Base-by-base conservation (phyloP, 176 grass and related monocot species). In the Coix lacrymajobi region DNA sequence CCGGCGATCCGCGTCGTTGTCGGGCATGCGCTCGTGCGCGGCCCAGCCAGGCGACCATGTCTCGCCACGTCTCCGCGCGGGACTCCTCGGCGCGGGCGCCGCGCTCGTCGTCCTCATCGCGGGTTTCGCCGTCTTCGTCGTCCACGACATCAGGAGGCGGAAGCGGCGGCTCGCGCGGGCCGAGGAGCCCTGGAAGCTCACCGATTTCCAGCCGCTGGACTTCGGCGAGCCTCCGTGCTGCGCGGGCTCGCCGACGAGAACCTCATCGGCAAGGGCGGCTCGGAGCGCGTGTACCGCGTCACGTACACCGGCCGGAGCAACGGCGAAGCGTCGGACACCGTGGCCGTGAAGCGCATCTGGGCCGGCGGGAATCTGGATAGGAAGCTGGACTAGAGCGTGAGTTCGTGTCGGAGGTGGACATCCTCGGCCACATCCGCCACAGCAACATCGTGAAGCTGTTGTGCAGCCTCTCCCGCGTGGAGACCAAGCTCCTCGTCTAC, bases 401-500 rank as follows among this genome's bases (percentile, higher is more conserved):
- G 75, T 99, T 99, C 77, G 87, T 88, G 57, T 84, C 93, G 29
- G 96, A 99, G 85, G 91, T 92, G 75, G n/a, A 83, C 43, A 88
- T 98, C 41, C 84, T 98, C 36, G 89, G 96, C 9, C 84, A 94
- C 37, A 72, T 98, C 83, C 54, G 89, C 19, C 96, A 98, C 87
- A 74, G 24, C 29, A 98, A 98, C 75, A 90, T 98, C 72, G 91
- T 98, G 15, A 93, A 90, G 86, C 88, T 98, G 2, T 73, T 90
- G 38, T 98, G 93, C 85, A 92, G 91, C 80, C 84, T 98, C 83
- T 93, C 89, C 36, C 85, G 89, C 52, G 76, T 68, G 1, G 93
- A 98, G 88, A 88, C 92, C 49, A 98, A 93, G 86, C 89, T 95
- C 11, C 85, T 98, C 17, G 90, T 98, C 11, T 98, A 98, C 71